Conservation (phyloP, 768 basidiomycete genomes). For the Psilocybe cyanescens region DNA sequence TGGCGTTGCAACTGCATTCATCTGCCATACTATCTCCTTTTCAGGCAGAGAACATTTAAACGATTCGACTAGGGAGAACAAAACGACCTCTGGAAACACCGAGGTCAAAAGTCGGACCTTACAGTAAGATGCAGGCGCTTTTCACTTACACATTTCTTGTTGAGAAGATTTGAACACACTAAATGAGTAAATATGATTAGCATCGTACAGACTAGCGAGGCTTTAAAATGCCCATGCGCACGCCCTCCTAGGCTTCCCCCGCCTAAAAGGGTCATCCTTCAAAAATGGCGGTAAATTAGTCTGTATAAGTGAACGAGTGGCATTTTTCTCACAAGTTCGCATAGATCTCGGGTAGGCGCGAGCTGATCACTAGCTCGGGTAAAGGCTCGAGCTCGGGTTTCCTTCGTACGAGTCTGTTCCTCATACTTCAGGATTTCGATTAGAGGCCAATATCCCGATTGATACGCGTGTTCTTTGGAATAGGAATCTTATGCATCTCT, state of each 20-base stretch:
- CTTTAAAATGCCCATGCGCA: not conserved
- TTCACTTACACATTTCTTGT: conserved; percentile 49
- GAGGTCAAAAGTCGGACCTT: not conserved
- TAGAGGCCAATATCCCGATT: conserved; percentile 34
- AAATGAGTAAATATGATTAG: conserved; percentile 33
- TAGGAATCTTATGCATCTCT: conserved; percentile 33
- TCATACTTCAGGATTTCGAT: conserved; percentile 40
- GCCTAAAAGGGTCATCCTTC: not conserved
- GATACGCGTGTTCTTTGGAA: conserved; percentile 42
- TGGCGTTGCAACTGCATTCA: conserved; percentile 23
- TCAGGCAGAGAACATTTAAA: conserved; percentile 24
- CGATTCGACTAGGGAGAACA: conserved; percentile 20
- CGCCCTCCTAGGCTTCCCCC: not conserved
- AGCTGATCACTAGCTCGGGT: conserved; percentile 8
- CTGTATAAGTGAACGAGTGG: not conserved
- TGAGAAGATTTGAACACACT: conserved; percentile 47
- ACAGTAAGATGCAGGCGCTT: not conserved
- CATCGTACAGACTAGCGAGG: not conserved
- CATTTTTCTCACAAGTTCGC: conserved; percentile 11
- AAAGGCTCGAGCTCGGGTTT: conserved; percentile 41
- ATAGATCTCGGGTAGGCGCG: conserved; percentile 19
- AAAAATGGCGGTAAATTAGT: not conserved
- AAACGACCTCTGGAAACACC: conserved; percentile 22
- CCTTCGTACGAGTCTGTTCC: conserved; percentile 45
- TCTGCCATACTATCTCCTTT: conserved; percentile 27